Percentiles rank a stretch among this genome's conserved stretches.
Evolutionary conservation across 1,284 basidiomycete genomes (phyloP).

Genomic region (Xanthoconium separans): DNA sequence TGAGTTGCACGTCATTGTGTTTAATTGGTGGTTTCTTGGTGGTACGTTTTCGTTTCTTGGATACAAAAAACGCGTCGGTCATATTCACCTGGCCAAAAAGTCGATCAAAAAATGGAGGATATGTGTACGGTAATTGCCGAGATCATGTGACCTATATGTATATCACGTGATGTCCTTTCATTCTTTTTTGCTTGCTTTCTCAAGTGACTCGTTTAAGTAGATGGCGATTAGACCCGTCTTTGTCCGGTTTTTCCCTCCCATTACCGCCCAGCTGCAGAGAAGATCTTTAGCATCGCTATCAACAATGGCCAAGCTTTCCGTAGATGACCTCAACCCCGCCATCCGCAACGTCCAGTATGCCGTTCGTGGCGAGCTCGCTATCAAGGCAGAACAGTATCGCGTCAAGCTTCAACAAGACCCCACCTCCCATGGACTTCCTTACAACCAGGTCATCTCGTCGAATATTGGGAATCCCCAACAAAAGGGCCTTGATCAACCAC

Average conservation of each 20-base stretch:
- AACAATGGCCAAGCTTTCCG: slow-evolving; percentile 57
- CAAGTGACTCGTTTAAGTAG: slow-evolving; percentile 1
- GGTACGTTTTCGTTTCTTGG: slow-evolving; percentile 65
- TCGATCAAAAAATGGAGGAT: slow-evolving; percentile 25
- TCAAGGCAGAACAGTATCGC: slow-evolving; percentile 86
- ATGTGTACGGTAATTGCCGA: slow-evolving; percentile 19
- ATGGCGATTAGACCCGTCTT: slow-evolving; percentile 10
- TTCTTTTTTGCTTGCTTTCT: not conserved
- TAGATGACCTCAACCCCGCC: slow-evolving; percentile 77
- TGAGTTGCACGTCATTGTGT: slow-evolving; percentile 27
- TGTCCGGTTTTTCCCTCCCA: slow-evolving; percentile 2
- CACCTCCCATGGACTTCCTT: slow-evolving; percentile 65
- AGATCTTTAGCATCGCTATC: slow-evolving; percentile 6
- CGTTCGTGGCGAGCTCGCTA: slow-evolving; percentile 94
- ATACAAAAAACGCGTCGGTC: slow-evolving; percentile 82
- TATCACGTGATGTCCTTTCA: not conserved
- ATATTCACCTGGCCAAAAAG: slow-evolving; percentile 38
- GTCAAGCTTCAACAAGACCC: slow-evolving; percentile 58
- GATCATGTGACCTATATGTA: slow-evolving; percentile 7
- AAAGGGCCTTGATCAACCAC: slow-evolving; percentile 89
- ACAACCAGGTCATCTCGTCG: slow-evolving; percentile 87
- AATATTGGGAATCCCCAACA: slow-evolving; percentile 99
- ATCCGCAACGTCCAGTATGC: slow-evolving; percentile 93
- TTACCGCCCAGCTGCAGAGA: not conserved
- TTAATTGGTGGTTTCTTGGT: slow-evolving; percentile 27